A percentile compares a stretch with the other conserved stretches of the same genome.
Evolutionary conservation across 768 basidiomycete genomes (phyloP).

Genomic region (Leccinum subgranulosum): DNA sequence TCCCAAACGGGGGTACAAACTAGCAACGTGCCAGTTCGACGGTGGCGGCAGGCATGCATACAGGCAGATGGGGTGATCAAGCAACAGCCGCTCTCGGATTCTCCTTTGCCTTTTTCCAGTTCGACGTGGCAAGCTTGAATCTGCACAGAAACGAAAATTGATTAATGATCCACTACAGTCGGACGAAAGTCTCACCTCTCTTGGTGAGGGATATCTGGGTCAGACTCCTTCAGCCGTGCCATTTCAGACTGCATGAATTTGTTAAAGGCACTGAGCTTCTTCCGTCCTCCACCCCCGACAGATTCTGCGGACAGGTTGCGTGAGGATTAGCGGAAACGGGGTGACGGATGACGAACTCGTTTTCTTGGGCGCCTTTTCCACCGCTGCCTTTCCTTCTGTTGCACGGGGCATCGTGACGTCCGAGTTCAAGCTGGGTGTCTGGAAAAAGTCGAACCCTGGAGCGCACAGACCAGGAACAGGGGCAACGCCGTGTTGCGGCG

Average conservation of each 20-base stretch:
- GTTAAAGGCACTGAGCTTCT: slow-evolving; percentile 70
- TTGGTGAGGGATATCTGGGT: slow-evolving; percentile 69
- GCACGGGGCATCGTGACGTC: slow-evolving; percentile 41
- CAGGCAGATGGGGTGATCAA: slow-evolving; percentile 14
- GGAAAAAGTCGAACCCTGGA: slow-evolving; percentile 15
- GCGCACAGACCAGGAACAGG: slow-evolving; percentile 32
- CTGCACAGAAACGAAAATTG: slow-evolving; percentile 29
- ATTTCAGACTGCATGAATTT: slow-evolving; percentile 80
- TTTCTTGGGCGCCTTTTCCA: slow-evolving; percentile 56
- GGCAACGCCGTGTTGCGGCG: slow-evolving; percentile 18
- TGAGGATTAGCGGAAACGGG: slow-evolving; percentile 15
- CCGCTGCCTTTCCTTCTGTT: slow-evolving; percentile 34
- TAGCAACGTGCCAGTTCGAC: slow-evolving; percentile 10
- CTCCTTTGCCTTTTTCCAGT: slow-evolving; percentile 76
- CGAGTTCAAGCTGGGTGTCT: slow-evolving; percentile 5
- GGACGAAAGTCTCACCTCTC: slow-evolving; percentile 49
- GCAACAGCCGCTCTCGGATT: slow-evolving; percentile 45
- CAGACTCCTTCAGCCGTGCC: slow-evolving; percentile 73
- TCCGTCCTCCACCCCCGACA: slow-evolving; percentile 48
- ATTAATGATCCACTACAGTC: background rate
- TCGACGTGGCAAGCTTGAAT: slow-evolving; percentile 70
- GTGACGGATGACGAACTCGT: slow-evolving; percentile 38
- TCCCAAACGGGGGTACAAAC: slow-evolving; percentile 18
- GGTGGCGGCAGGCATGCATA: slow-evolving; percentile 3
- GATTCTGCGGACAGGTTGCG: slow-evolving; percentile 43